Evolutionary conservation across 352 stramenopile species (phyloP).

Genomic region (Globisporangium recalcitrans): DNA sequence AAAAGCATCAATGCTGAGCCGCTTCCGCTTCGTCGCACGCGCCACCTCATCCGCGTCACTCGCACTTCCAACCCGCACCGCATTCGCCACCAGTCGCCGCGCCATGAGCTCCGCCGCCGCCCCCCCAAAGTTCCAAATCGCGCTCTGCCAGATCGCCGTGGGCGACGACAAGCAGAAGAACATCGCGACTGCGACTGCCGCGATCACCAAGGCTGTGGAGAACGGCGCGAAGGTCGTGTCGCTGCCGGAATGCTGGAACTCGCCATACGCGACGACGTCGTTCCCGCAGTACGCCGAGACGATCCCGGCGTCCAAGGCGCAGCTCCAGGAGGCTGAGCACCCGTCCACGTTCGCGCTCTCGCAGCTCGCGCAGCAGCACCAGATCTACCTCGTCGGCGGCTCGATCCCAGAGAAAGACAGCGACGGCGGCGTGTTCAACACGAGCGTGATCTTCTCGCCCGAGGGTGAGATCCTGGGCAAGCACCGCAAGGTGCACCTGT

Average conservation of each 20-base stretch:
- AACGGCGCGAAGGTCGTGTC: conserved; percentile 88
- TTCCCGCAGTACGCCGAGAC: conserved; percentile 98
- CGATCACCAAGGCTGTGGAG: conserved; percentile 56
- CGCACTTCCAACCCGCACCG: neutral
- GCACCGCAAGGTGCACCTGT: conserved; percentile 99
- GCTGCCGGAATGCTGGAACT: conserved; percentile 96
- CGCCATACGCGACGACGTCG: conserved; percentile 94
- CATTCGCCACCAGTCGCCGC: neutral
- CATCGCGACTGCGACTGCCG: conserved; percentile 68
- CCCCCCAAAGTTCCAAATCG: conserved; percentile 83
- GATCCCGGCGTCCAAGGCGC: conserved; percentile 77
- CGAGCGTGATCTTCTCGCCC: conserved; percentile 95
- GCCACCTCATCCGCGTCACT: neutral
- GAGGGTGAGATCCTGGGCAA: conserved; percentile 94
- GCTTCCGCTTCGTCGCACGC: conserved; percentile 1
- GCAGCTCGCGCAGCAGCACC: conserved; percentile 82
- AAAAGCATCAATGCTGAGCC: conserved; percentile 6
- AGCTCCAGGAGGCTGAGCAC: conserved; percentile 55
- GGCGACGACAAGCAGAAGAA: conserved; percentile 81
- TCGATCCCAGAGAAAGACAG: conserved; percentile 92
- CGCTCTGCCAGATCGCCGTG: conserved; percentile 95
- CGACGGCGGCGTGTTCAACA: conserved; percentile 96
- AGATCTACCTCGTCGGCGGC: conserved; percentile 96
- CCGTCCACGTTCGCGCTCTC: conserved; percentile 87
- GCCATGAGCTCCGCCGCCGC: conserved; percentile 51